phyloP scores from a whole-genome alignment of 768 basidiomycete genomes.

The Postia placenta region DNA sequence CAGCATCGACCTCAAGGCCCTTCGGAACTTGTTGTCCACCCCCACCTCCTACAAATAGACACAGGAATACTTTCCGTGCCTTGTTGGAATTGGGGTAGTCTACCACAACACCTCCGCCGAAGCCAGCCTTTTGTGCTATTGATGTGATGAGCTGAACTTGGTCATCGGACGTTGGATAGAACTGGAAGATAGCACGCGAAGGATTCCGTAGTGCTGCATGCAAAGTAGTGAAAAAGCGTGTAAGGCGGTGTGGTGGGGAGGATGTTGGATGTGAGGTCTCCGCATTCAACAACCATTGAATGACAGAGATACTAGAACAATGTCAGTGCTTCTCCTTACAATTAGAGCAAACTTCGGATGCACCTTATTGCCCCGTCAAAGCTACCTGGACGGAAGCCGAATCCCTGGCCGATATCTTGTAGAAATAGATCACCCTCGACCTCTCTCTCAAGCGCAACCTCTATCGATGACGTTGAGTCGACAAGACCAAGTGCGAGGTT shows the following conservation, averaged over 20 bases:
- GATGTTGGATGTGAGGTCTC: constrained; percentile 88
- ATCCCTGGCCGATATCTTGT: constrained; percentile 97
- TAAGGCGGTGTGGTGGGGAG: constrained; percentile 80
- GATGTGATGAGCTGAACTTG: constrained; percentile 94
- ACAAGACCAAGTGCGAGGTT: not conserved
- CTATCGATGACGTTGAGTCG: constrained; percentile 31
- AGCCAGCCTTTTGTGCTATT: constrained; percentile 90
- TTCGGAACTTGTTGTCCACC: constrained; percentile 55
- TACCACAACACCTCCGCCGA: constrained; percentile 93
- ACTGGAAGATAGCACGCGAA: constrained; percentile 83
- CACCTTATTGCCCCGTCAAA: constrained; percentile 98
- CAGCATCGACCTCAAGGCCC: constrained; percentile 61
- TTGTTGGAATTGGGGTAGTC: constrained; percentile 98
- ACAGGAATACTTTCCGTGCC: constrained; percentile 91
- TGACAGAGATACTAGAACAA: constrained; percentile 79
- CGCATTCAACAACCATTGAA: constrained; percentile 97
- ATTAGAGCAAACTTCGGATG: no score
- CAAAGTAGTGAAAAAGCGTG: constrained; percentile 88
- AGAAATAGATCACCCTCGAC: constrained; percentile 95
- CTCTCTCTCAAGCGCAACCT: constrained; percentile 93
- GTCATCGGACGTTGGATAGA: constrained; percentile 96
- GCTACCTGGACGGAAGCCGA: constrained; percentile 93
- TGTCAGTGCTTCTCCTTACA: no score
- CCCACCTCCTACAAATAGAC: constrained; percentile 71
- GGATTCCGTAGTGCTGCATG: constrained; percentile 83